Percentiles rank a stretch among this genome's conserved stretches.
Conservation (phyloP, 257 asterid genomes). For the Cinchona pubescens region DNA sequence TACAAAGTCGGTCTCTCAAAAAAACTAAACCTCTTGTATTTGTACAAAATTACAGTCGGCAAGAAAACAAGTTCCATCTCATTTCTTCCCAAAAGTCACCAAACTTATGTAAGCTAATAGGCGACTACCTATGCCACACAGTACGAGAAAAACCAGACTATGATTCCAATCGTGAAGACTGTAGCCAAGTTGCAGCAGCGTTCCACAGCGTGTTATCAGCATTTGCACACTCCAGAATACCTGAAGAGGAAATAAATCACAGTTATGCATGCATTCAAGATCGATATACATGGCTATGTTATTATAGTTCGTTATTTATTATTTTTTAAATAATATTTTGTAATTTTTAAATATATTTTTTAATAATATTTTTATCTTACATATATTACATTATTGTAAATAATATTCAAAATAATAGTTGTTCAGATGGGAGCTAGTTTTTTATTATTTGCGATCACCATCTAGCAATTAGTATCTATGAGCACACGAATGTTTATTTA, state of each 20-base stretch:
- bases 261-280: neutral
- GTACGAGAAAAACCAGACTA: conserved; percentile 46
- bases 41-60: neutral
- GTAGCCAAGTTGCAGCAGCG: conserved; percentile 63
- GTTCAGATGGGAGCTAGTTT: too few species aligned
- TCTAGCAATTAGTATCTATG: neutral
- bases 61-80: conserved; percentile 21
- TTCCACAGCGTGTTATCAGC: conserved; percentile 88
- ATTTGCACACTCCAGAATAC: conserved; percentile 86
- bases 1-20: neutral
- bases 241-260: conserved; percentile 28
- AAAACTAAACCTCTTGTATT: neutral
- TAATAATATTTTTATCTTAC: too few species aligned
- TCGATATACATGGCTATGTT: too few species aligned
- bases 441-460: too few species aligned
- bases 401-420: too few species aligned
- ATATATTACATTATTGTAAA: too few species aligned
- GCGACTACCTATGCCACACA: conserved; percentile 58
- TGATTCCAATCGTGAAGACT: conserved; percentile 53
- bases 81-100: conserved; percentile 60
- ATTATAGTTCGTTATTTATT: too few species aligned
- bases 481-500: conserved; percentile 26
- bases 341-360: too few species aligned
- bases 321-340: too few species aligned
- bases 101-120: conserved; percentile 66